Percentiles rank a stretch among this genome's conserved stretches.
These are phyloP conservation scores for Thuja plicata DNA, from an alignment of 83 land plant species.

Conservation along the genomic window DNA sequence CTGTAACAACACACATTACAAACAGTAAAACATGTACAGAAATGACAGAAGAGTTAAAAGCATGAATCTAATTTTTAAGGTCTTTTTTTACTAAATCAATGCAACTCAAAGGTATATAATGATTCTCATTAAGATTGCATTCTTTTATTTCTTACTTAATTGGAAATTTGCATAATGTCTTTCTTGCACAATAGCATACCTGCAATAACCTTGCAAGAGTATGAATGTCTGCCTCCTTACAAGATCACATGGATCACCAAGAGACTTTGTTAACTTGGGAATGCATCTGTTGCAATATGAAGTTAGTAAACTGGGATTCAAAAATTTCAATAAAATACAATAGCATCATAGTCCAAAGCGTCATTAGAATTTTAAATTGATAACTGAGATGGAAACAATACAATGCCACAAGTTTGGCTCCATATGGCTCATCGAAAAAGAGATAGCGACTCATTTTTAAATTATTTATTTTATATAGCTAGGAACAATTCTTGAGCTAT, in stretches of 20 bases:
- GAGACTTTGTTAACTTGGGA: too few relatives aligned
- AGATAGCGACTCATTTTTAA: not conserved
- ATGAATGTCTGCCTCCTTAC: slow-evolving; percentile 89
- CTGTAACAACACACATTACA: slow-evolving; percentile 28
- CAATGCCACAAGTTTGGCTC: not conserved
- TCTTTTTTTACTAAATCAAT: not conserved
- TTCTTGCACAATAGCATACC: slow-evolving; percentile 28
- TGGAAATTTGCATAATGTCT: not conserved
- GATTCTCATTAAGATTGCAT: not conserved
- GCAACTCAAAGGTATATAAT: not conserved
- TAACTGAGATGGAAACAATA: not conserved
- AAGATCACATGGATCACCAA: slow-evolving; percentile 93
- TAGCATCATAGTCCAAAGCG: too few relatives aligned
- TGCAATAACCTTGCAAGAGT: slow-evolving; percentile 85
- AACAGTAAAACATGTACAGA: not conserved
- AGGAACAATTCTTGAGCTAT: not conserved
- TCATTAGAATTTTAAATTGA: not conserved
- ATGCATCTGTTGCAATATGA: too few relatives aligned
- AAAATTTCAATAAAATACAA: too few relatives aligned
- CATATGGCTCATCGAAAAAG: not conserved
- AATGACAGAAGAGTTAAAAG: not conserved
- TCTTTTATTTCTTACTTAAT: not conserved
- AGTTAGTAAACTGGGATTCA: too few relatives aligned
- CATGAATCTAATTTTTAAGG: not conserved
- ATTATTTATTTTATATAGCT: not conserved